These are phyloP conservation scores for Pythium aquatile DNA, from an alignment of 352 stramenopile species.

Conservation along the genomic window DNA sequence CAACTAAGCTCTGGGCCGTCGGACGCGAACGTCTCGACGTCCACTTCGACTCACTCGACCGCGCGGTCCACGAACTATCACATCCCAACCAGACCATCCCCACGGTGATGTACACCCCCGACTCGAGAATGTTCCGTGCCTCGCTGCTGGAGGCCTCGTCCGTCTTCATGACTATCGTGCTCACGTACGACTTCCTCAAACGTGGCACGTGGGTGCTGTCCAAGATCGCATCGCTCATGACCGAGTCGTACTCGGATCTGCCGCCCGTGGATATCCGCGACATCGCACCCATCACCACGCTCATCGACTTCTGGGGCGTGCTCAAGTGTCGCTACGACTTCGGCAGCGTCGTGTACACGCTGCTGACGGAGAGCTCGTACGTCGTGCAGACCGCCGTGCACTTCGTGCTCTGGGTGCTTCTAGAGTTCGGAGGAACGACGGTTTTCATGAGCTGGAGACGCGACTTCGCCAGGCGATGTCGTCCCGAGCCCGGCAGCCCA, in stretches of 20 bases:
- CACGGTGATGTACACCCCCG: not conserved
- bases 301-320: constrained; percentile 41
- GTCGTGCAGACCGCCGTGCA: constrained; percentile 35
- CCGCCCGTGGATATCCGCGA: constrained; percentile 56
- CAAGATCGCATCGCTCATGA: constrained; percentile 39
- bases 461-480: constrained; percentile 6
- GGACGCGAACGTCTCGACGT: not conserved
- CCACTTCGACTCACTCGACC: constrained; percentile 5
- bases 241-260: constrained; percentile 60
- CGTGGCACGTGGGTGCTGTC: constrained; percentile 19
- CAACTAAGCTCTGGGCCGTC: not conserved
- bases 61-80: not conserved
- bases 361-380: constrained; percentile 34
- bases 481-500: constrained; percentile 2
- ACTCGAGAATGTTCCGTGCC: constrained; percentile 7
- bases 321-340: constrained; percentile 46
- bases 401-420: constrained; percentile 39
- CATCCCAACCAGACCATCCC: not conserved
- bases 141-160: constrained; percentile 20
- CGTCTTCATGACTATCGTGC: constrained; percentile 6
- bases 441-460: constrained; percentile 41
- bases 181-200: constrained; percentile 22
- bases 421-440: constrained; percentile 35
- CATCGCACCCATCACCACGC: constrained; percentile 35
- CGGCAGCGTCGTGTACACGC: constrained; percentile 36